Evolutionary conservation across 805 yeast species (phyloP), one percentile per base, ranked within the genome.

Genomic region (Metschnikowia shivogae): DNA sequence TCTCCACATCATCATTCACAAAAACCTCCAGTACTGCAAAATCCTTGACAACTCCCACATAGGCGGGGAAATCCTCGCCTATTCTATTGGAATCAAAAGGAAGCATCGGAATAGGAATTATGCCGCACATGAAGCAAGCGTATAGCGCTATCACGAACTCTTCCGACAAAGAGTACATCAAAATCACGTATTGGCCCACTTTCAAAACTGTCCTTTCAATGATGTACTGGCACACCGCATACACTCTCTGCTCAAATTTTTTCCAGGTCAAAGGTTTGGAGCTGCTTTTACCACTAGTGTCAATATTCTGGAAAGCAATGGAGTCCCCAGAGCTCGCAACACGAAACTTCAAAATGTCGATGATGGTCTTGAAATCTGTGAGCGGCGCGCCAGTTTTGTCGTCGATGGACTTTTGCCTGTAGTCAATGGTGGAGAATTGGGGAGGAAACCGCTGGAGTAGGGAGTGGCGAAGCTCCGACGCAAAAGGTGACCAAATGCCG

Each of bases 121-220:
- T 46, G 7, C 97, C 96, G 43, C 89, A 77, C 45, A 84, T 65
- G 61, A 92, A 77, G 60, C 98, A 92, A 0, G 99, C 97, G 63
- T 82, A 81, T 1, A 89, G 72, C 2, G 95, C 88, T 26, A 88
- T 80, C 5, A 84, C 79, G 58, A 80, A 92, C 49, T 93, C 98
- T 46, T 90, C 96, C 1, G 89, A 81, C 37, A 92, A 77, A 0
- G 95, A 84, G 60, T 88, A 89, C 83, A 89, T 83, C 56, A 93
- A 67, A 3, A 89, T 73, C 3, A 89, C 92, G 50, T 74, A 70
- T 43, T 85, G 86, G 0, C 96, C 96, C 2, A 86, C 73, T 43
- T 67, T 73, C 36, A 88, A 60, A 3, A 74, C 69, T 1, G 80
- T 76, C 63, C 87, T 90, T 36, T 78, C 85, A 30, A 83, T 70